Percentiles rank a stretch among this genome's conserved stretches.
Evolutionary conservation across 169 alveolate genomes (phyloP).

Genomic region (Plasmodium billcollinsi): DNA sequence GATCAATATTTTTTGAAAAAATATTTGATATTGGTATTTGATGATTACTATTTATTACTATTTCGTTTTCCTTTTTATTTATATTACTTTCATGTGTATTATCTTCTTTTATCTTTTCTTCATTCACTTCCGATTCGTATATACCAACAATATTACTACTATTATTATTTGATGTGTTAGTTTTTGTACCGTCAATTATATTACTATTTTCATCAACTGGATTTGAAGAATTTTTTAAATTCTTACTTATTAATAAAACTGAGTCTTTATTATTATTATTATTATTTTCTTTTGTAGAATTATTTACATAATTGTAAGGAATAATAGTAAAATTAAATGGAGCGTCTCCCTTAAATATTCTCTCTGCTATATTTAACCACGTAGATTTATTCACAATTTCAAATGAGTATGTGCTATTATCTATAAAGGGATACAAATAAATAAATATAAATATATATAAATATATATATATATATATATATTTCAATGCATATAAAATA

Average conservation of each 20-base stretch:
- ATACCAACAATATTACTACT: background rate
- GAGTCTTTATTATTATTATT: constrained; percentile 9
- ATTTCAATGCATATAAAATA: background rate
- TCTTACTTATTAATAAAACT: constrained; percentile 49
- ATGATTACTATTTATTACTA: no score
- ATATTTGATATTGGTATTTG: no score
- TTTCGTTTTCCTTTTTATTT: no score
- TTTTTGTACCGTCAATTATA: background rate
- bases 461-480: constrained; percentile 3
- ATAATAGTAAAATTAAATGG: constrained; percentile 41
- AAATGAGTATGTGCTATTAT: constrained; percentile 29
- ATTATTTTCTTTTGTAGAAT: background rate
- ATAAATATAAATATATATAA: no score
- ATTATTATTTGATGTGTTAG: background rate
- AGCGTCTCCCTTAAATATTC: constrained; percentile 12
- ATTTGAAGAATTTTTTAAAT: background rate
- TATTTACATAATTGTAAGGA: constrained; percentile 28
- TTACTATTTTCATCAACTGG: background rate
- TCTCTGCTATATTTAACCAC: constrained; percentile 37
- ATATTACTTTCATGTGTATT: no score
- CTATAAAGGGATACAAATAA: background rate
- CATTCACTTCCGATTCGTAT: no score
- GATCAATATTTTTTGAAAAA: no score
- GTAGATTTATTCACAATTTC: constrained; percentile 15
- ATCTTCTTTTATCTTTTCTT: no score